Base-by-base conservation (phyloP, 495 filamentous ascomycete species). In the Neurospora sp. region DNA sequence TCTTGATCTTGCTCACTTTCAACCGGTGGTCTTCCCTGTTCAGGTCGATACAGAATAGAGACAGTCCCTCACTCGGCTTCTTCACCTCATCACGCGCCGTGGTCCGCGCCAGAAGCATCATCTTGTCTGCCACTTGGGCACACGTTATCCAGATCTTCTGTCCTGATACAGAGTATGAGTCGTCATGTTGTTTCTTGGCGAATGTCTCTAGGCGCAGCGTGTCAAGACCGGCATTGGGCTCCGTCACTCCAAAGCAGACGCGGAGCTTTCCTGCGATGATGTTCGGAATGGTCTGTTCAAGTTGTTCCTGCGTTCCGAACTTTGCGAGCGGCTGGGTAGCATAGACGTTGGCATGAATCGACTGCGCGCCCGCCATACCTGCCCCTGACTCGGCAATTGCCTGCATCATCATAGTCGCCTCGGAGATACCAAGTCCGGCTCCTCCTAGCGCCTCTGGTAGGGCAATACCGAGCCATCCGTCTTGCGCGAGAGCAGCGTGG, bases 61-160 rank as follows among this genome's bases (percentile, higher is more conserved):
- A 93, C 0, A 94, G 83, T 0, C 90, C 91, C 75, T 94, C 87
- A 31, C 86, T 90, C 3, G 89, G 83, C 79, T 90, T 92, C 71
- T 84, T 82, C 1, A 90, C 87, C 71, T 91, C 85, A 71, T 92
- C 88, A 2, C 89, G 78, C 0, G 91, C 87, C 4, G 89, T 91
- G 0, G 92, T 94, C 12, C 92, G 87, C 12, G 92, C 92, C 0
- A 96, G 84, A 2, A 94, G 83, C 8, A 94, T 88, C 92, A 94
- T 94, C 76, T 91, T 92, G 6, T 83, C 82, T 1, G 92, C 92
- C 8, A 93, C 90, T 78, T 94, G 91, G 4, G 92, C 92, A 71
- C 87, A 92, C 3, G 91, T 90, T 47, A 94, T 94, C 92, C 92
- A 93, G 73, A 93, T 93, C 83, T 94, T 94, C 78, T 93, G 92